Evolutionary conservation across 1,284 basidiomycete genomes (phyloP).

Genomic region (Violaceomyces palustris): DNA sequence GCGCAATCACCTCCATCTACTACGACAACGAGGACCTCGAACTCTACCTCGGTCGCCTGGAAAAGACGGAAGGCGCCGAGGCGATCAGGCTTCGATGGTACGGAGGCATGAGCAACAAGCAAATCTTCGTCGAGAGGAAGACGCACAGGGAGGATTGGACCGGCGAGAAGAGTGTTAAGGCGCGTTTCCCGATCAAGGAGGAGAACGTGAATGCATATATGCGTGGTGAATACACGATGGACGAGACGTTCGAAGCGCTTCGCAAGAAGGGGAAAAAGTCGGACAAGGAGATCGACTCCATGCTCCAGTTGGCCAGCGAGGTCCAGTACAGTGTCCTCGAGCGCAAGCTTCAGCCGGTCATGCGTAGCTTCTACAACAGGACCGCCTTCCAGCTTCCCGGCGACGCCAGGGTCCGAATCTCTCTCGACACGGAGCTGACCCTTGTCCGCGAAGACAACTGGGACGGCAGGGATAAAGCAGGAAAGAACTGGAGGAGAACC

Average conservation of each 20-base stretch:
- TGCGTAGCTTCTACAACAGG: slow-evolving; percentile 98
- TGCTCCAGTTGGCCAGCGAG: slow-evolving; percentile 94
- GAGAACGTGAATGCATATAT: slow-evolving; percentile 89
- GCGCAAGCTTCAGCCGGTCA: slow-evolving; percentile 73
- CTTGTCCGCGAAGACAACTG: slow-evolving; percentile 95
- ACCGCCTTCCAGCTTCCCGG: slow-evolving; percentile 98
- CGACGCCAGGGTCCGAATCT: slow-evolving; percentile 94
- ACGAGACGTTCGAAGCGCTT: slow-evolving; percentile 84
- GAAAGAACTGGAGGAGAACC: slow-evolving; percentile 86
- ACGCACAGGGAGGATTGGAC: slow-evolving; percentile 99
- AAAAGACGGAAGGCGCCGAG: slow-evolving; percentile 98
- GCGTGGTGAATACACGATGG: slow-evolving; percentile 83
- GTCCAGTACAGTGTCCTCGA: slow-evolving; percentile 86
- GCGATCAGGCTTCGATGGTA: slow-evolving; percentile 96
- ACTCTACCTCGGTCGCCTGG: slow-evolving; percentile 91
- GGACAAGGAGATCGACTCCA: slow-evolving; percentile 84
- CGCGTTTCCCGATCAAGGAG: slow-evolving; percentile 94
- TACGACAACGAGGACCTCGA: slow-evolving; percentile 94
- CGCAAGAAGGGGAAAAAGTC: slow-evolving; percentile 89
- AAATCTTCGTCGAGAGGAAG: slow-evolving; percentile 97
- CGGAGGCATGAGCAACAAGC: slow-evolving; percentile 70
- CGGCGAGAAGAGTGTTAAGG: slow-evolving; percentile 97
- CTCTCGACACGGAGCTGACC: slow-evolving; percentile 91
- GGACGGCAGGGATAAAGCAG: slow-evolving; percentile 73
- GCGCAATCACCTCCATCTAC: slow-evolving; percentile 78